These are phyloP conservation scores for Aspergillus novofumigatus DNA, from an alignment of 2,329 filamentous ascomycete genomes.

Conservation along the genomic window DNA sequence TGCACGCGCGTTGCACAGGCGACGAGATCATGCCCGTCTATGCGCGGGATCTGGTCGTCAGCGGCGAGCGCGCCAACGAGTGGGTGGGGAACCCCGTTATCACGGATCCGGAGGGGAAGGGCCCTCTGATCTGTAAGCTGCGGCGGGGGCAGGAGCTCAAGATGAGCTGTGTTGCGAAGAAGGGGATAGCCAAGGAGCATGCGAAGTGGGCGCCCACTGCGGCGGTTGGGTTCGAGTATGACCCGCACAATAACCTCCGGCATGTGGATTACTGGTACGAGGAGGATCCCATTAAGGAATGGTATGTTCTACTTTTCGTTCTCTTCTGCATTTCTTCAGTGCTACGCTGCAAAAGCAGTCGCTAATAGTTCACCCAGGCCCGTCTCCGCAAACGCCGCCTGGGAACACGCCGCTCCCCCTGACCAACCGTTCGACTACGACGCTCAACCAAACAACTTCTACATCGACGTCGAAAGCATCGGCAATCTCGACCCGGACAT, in stretches of 20 bases:
- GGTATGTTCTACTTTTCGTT: slow-evolving; percentile 52
- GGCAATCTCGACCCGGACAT: slow-evolving; percentile 85
- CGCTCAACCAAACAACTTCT: slow-evolving; percentile 78
- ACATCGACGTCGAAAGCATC: slow-evolving; percentile 86
- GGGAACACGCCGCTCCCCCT: slow-evolving; percentile 72
- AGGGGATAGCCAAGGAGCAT: slow-evolving; percentile 98
- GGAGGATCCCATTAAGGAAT: slow-evolving; percentile 74
- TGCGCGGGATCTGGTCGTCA: slow-evolving; percentile 78
- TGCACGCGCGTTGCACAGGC: slow-evolving; percentile 79
- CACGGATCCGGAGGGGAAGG: slow-evolving; percentile 73
- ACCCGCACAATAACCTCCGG: slow-evolving; percentile 91
- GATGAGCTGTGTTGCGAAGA: slow-evolving; percentile 90
- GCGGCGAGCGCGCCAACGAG: slow-evolving; percentile 65
- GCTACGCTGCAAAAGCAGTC: neutral
- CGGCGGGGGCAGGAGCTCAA: slow-evolving; percentile 84
- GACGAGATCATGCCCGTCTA: slow-evolving; percentile 93
- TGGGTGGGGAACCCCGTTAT: slow-evolving; percentile 78
- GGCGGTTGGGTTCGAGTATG: slow-evolving; percentile 95
- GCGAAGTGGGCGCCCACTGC: slow-evolving; percentile 94
- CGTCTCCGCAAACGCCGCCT: slow-evolving; percentile 50
- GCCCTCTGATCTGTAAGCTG: slow-evolving; percentile 84
- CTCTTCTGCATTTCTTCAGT: neutral
- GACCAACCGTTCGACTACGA: slow-evolving; percentile 90
- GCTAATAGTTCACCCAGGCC: slow-evolving; percentile 24
- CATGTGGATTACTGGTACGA: slow-evolving; percentile 97